Evolutionary conservation across 345 rosid species (phyloP), one percentile per base, ranked within the genome.

Genomic region (Mercurialis annua): DNA sequence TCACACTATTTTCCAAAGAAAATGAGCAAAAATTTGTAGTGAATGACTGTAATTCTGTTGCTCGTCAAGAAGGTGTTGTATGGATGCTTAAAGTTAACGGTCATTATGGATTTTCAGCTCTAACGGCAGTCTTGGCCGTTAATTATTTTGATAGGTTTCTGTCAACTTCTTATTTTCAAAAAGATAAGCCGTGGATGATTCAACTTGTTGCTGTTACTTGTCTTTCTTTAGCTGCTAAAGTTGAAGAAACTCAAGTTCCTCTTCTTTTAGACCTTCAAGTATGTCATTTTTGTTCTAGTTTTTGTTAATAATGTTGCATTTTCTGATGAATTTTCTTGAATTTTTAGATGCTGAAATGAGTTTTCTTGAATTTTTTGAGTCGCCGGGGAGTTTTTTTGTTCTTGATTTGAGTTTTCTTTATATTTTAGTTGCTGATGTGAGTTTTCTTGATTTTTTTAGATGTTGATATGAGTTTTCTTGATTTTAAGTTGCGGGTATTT

Each of bases 1-100:
- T 70, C 53, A 81, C 86, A 17, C 82, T 90, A 49, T 88, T 88
- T 71, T 51, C 82, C 36, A 90, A 84, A 65, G 98, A 92, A 68
- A 49, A 76, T 59, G 80, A 79, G 40, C 81, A 80, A 54, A 52
- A 49, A 38, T 34, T 58, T 11, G 31, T 7, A 57, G 60, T 50
- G 12, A 1, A 1, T 40, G 40, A 36, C 9, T 3, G 9, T 17
- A 66, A 40, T 47, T 53, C 59, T 11, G 1, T 44, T 18, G 56
- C 76, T 54, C 72, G 76, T 15, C 73, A 51, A 33, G 62, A 64
- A 20, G 76, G 70, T 18, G 76, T 71, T 36, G 76, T 62, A 16
- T 71, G 80, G 80, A 67, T 76, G 46, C 57, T 76, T 23, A 67
- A 56, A 27, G 72, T 71, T 62, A 67, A 49, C 50, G 46, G 67